Evolutionary conservation across 192 early-diverging fungal species (phyloP), one percentile per base, ranked within the genome.

Genomic region (Backusella sp.): DNA sequence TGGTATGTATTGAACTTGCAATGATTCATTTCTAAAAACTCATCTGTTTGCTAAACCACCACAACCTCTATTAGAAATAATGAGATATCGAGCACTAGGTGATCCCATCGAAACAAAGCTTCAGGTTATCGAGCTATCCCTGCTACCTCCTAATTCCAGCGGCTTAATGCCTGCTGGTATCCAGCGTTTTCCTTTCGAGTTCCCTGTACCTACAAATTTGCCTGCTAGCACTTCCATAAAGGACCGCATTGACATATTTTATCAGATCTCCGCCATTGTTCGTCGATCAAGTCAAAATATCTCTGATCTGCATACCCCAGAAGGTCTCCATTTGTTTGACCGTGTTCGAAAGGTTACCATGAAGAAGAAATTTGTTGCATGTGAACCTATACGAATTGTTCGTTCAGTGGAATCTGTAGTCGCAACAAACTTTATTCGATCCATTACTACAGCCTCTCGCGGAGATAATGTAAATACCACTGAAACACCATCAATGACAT

Each of bases 141-240:
- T 80, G 6, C 53, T 73, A 62, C 79, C 79, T 32, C 79, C 75
- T 39, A 68, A 62, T 34, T 32, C 26, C 41, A 26, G 44, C 30
- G 72, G 75, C 3, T 44, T 70, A 1, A 73, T 80, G 68, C 67
- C 76, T 23, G 46, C 75, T 7, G 79, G 79, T 15, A 26, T 56
- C 11, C 76, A 80, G 32, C 66, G 76, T 28, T 62, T 80, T 19
- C 79, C 79, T 32, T 80, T 80, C 49, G 79, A 80, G 44, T 70
- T 80, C 28, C 79, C 79, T 28, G 77, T 80, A 9, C 76, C 79
- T 28, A 34, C 71, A 21, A 66, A 75, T 0, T 15, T 80, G 26
- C 79, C 79, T 52, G 44, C 79, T 12, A 77, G 72, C 9, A n/a
- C 66, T 28, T 35, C 21, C 0, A 73, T 80, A 26, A 39, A 72